Base-by-base conservation (phyloP, 2,329 filamentous ascomycete species). In the Colletotrichum liaoningense region DNA sequence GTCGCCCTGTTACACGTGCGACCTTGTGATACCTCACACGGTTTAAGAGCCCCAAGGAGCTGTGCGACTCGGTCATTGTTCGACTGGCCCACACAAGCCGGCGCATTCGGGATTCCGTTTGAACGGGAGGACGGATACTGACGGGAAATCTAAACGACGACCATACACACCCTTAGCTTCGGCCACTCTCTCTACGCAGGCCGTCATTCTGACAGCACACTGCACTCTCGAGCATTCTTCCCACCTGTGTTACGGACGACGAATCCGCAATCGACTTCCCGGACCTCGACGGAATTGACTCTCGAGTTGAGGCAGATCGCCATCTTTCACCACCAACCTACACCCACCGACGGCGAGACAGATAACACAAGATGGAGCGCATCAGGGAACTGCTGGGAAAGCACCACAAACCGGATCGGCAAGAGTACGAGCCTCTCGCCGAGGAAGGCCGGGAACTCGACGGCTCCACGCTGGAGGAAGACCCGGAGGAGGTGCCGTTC, bases 401-500 rank as follows among this genome's bases (percentile, higher is more conserved):
- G 11, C 60, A 58, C 56, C 49, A 56, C 63, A 75, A 75, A 55
- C 57, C 70, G 42, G 64, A 69, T 28, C 60, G 67, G 52, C 67
- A 76, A 63, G 75, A 75, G 26, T 76, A 76, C 62, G 63, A 74
- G 64, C 79, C 81, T 22, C 75, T 83, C 54, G 78, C 77, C 12
- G 78, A 79, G 46, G 74, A 79, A 58, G 68, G 70, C 49, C 76
- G 77, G 69, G 75, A 77, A 16, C 67, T 79, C 28, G 77, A 81
- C 66, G 79, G 79, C 55, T 78, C 80, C 4, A 69, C 73, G 5
- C 69, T 75, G 66, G 52, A 73, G 24, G 81, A 83, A 22, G 80
- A 77, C 24, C 79, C 84, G 52, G 79, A 84, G 19, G 84, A 85
- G 46, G 79, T 84, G 42, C 86, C 87, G 22, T 98, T 98, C 84